Conservation (phyloP, 1,284 basidiomycete species). For the Melanopsichium pennsylvanicum region DNA sequence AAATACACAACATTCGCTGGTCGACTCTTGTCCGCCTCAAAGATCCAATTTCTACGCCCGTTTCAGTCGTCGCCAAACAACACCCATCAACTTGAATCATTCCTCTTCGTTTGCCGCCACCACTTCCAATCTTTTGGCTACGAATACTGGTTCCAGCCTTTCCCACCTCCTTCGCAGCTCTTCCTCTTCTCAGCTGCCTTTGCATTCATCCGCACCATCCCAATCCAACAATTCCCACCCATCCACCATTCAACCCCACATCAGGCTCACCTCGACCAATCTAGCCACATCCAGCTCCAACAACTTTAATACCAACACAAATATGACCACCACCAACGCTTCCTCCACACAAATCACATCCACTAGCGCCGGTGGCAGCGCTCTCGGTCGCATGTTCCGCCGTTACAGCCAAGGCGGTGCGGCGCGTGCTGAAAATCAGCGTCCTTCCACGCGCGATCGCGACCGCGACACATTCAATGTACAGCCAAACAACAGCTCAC, state of each 20-base stretch:
- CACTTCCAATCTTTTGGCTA: constrained; percentile 29
- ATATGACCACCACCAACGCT: constrained; percentile 23
- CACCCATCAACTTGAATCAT: constrained; percentile 15
- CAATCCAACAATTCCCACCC: constrained; percentile 6
- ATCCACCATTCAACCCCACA: constrained; percentile 8
- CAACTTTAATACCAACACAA: not conserved
- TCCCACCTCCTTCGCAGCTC: constrained; percentile 28
- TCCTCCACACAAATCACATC: not conserved
- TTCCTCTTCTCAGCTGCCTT: constrained; percentile 28
- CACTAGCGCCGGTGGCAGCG: constrained; percentile 28
- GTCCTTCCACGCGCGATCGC: constrained; percentile 21
- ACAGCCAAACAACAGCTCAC: constrained; percentile 25
- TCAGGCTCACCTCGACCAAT: constrained; percentile 7
- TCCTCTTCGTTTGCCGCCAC: constrained; percentile 32
- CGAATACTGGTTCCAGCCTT: constrained; percentile 3
- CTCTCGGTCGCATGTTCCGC: constrained; percentile 58
- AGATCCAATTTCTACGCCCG: constrained; percentile 16
- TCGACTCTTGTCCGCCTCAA: constrained; percentile 7
- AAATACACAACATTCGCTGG: not conserved
- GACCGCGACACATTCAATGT: constrained; percentile 22
- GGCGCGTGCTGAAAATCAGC: constrained; percentile 13
- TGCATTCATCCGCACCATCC: constrained; percentile 1
- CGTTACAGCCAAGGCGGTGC: constrained; percentile 51
- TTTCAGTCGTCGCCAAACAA: constrained; percentile 24
- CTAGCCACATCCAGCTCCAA: not conserved